Evolutionary conservation across 352 stramenopile species (phyloP).

Genomic region (Aphanomyces astaci): DNA sequence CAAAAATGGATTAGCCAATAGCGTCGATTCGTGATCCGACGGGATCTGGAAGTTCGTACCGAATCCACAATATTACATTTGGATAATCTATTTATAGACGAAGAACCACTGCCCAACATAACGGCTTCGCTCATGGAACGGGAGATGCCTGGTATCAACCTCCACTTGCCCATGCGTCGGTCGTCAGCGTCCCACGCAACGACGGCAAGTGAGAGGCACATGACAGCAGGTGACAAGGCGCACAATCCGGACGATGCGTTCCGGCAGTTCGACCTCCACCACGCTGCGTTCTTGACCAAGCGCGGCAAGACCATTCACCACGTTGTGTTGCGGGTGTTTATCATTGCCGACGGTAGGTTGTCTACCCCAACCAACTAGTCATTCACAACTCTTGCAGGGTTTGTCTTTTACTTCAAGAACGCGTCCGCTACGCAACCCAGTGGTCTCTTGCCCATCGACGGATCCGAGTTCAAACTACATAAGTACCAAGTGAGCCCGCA

Average conservation of each 20-base stretch:
- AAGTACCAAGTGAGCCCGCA: slow-evolving; percentile 56
- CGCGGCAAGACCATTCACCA: slow-evolving; percentile 54
- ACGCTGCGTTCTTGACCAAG: slow-evolving; percentile 67
- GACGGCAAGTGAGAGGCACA: not conserved
- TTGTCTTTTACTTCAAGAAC: slow-evolving; percentile 75
- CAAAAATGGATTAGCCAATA: too few relatives aligned
- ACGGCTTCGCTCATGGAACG: not conserved
- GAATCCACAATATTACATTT: too few relatives aligned
- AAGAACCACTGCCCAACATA: not conserved
- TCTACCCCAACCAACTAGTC: too few relatives aligned
- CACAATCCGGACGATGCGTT: slow-evolving; percentile 29
- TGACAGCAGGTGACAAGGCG: not conserved
- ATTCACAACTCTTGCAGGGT: too few relatives aligned
- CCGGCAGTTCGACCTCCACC: slow-evolving; percentile 49
- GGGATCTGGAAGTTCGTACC: too few relatives aligned
- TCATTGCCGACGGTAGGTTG: slow-evolving; percentile 53
- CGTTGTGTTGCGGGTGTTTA: slow-evolving; percentile 63
- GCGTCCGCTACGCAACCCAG: slow-evolving; percentile 41
- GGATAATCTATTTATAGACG: not conserved
- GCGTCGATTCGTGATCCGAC: too few relatives aligned
- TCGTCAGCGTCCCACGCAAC: not conserved
- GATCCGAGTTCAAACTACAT: slow-evolving; percentile 59
- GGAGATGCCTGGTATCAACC: slow-evolving; percentile 4
- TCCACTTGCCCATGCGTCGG: slow-evolving; percentile 3
- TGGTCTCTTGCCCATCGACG: slow-evolving; percentile 51